Evolutionary conservation across 23 red algal species (phyloP), one percentile per base, ranked within the genome.

Genomic region (Gracilariopsis chorda): DNA sequence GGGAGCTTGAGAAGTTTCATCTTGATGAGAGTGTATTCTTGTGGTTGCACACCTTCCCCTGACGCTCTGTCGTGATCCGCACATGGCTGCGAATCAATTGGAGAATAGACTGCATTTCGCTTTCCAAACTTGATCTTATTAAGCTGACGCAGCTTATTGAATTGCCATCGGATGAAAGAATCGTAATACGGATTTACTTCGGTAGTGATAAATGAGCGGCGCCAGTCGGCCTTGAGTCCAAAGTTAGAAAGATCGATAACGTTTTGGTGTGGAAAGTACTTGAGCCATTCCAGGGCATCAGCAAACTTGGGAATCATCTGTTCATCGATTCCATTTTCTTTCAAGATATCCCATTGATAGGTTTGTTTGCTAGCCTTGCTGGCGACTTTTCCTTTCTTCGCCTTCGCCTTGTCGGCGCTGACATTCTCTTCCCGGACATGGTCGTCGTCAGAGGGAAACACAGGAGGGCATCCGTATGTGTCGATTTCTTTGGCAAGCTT

Each of bases 131-230:
- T 99, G 76, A 99, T 94, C 57, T 94, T 95, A 25, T 92, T 94
- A 39, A 45, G 48, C 47, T 53, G 44, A 17, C 93, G 82, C 7
- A 99, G 92, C 49, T 82, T 91, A 30, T 87, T 94, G 62, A 99
- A 96, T 84, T 99, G 97, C 97, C 97, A 99, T 29, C 93, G 93
- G 25, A 99, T 92, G 76, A 99, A 99, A 34, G 97, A 95, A 80
- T 99, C 97, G 78, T 99, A 99, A 76, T 95, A 99, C 28, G 97
- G 93, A 49, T 99, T 99, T 27, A 92, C 97, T 29, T 96, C 91
- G 23, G 97, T 99, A 52, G 97, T 99, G 88, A 99, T 99, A 77
- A 99, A 99, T 2, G 92, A 92, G 41, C 97, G 88, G 36, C 97
- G 88, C 97, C 97, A 99, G 36, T 99, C 97, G 13, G 89, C 86